phyloP scores from a whole-genome alignment of 2,329 filamentous ascomycete genomes.

The Phialemonium atrogriseum region DNA sequence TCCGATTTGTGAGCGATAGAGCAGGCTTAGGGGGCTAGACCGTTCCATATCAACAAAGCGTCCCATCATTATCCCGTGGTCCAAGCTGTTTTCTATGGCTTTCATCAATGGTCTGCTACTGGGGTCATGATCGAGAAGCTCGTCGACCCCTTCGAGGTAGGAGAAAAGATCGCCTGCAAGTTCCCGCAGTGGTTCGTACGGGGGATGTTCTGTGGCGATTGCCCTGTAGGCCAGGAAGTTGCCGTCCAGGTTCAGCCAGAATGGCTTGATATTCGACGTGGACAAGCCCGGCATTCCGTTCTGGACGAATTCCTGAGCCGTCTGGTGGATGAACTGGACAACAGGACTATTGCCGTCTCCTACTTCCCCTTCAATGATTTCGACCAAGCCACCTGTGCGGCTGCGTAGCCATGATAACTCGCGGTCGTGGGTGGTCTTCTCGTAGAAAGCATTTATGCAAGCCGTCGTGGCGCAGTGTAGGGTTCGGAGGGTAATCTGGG shows the following conservation, averaged over 20 bases:
- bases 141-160: too few species aligned
- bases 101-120: too few species aligned
- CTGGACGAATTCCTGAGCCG: not conserved
- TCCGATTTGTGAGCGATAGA: too few species aligned
- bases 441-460: not conserved
- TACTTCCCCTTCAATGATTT: too few species aligned
- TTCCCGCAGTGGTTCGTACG: not conserved
- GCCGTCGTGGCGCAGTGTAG: not conserved
- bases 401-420: not conserved
- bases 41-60: too few species aligned
- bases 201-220: not conserved
- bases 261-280: too few species aligned
- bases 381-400: constrained; percentile 1
- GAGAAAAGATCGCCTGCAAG: too few species aligned
- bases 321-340: not conserved
- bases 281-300: constrained; percentile 1
- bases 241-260: not conserved
- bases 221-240: not conserved
- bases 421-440: not conserved
- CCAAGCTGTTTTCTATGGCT: too few species aligned
- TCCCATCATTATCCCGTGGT: too few species aligned
- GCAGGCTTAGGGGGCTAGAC: too few species aligned
- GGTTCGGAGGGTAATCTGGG: not conserved
- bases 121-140: too few species aligned
- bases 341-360: not conserved